phyloP scores from a whole-genome alignment of 2,329 filamentous ascomycete genomes.

The Colletotrichum musicola region DNA sequence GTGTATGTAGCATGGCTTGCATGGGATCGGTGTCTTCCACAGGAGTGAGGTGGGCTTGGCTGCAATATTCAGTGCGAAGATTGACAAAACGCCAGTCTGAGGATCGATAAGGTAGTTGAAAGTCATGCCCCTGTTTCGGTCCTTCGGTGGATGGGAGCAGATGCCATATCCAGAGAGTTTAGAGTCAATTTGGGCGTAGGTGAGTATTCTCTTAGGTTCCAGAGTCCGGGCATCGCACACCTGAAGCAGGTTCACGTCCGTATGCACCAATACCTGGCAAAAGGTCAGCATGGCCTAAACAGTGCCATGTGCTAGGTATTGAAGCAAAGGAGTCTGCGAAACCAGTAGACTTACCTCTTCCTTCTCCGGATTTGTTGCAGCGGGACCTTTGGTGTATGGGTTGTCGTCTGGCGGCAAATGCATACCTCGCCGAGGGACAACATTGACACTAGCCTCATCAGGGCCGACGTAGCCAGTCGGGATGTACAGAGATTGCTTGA shows the following conservation, averaged over 20 bases:
- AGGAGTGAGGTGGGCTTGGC: constrained; percentile 30
- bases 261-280: constrained; percentile 29
- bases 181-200: constrained; percentile 39
- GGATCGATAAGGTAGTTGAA: constrained; percentile 38
- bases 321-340: too few species aligned
- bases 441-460: constrained; percentile 37
- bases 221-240: constrained; percentile 39
- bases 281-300: not conserved
- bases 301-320: too few species aligned
- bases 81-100: constrained; percentile 25
- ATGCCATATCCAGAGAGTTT: constrained; percentile 38
- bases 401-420: constrained; percentile 36
- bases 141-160: constrained; percentile 40
- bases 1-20: constrained; percentile 39
- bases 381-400: constrained; percentile 28
- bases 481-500: constrained; percentile 35
- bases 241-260: constrained; percentile 38
- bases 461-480: constrained; percentile 20
- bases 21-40: constrained; percentile 39
- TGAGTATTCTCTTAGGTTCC: constrained; percentile 38
- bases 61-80: constrained; percentile 36
- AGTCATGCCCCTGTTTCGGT: constrained; percentile 33
- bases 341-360: constrained; percentile 16
- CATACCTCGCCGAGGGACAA: constrained; percentile 36
- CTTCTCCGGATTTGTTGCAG: constrained; percentile 15